Evolutionary conservation across 78 protist genomes (phyloP).

Genomic region (Dictyostelium citrinum): DNA sequence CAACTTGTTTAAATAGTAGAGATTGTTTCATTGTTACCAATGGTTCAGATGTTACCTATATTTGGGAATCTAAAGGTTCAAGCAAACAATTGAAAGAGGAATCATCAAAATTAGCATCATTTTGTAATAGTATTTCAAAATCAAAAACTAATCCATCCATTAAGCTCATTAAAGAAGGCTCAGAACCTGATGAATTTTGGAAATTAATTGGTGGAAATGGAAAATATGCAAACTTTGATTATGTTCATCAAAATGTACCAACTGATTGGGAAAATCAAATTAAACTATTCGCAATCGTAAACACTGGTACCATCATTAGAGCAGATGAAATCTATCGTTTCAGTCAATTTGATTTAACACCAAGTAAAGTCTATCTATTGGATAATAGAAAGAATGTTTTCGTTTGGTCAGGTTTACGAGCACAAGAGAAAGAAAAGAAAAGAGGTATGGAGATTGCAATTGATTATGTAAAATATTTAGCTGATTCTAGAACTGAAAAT

Average conservation of each 20-base stretch:
- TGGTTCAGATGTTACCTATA: neutral
- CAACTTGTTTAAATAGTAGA: conserved; percentile 6
- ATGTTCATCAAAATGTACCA: neutral
- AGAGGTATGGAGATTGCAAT: conserved; percentile 64
- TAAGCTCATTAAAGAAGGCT: neutral
- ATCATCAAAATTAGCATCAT: conserved; percentile 14
- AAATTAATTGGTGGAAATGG: conserved; percentile 41
- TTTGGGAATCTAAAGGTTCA: conserved; percentile 46
- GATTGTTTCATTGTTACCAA: conserved; percentile 19
- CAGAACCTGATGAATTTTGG: conserved; percentile 34
- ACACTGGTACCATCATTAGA: conserved; percentile 69
- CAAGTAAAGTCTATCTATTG: conserved; percentile 18
- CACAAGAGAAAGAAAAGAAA: conserved; percentile 66
- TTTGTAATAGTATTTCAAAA: neutral
- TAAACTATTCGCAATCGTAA: conserved; percentile 18
- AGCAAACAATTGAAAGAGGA: conserved; percentile 17
- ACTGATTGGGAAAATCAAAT: neutral
- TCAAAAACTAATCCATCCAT: neutral
- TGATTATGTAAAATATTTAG: conserved; percentile 14
- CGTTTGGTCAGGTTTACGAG: conserved; percentile 57
- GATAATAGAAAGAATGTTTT: conserved; percentile 42
- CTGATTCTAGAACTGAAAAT: conserved; percentile 28
- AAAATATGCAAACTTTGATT: conserved; percentile 20
- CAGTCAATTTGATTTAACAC: conserved; percentile 40
- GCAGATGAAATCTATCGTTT: conserved; percentile 51